Evolutionary conservation across 2,329 filamentous ascomycete genomes (phyloP).

Genomic region (Colletotrichum aenigma): DNA sequence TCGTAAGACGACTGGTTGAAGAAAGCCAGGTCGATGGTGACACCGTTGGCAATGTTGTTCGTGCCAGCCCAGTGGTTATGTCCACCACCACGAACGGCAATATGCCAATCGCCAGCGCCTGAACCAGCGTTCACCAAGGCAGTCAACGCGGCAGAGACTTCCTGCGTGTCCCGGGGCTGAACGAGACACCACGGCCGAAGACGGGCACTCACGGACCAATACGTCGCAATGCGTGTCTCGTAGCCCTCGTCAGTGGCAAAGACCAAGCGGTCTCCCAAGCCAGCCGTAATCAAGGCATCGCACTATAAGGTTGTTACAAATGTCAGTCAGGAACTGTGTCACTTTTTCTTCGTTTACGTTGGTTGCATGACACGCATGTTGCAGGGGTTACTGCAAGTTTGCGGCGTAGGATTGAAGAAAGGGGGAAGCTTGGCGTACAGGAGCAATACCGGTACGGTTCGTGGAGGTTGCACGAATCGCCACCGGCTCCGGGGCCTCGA

Average conservation of each 20-base stretch:
- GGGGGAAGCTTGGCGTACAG: background rate
- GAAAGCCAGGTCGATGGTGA: conserved; percentile 47
- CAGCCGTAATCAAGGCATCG: conserved; percentile 8
- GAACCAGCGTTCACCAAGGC: conserved; percentile 14
- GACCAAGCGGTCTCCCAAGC: background rate
- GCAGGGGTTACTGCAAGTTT: background rate
- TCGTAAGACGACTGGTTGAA: conserved; percentile 21
- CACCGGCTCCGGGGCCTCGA: background rate
- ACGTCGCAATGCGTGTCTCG: conserved; percentile 6
- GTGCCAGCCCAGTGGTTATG: conserved; percentile 46
- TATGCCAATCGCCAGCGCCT: conserved; percentile 33
- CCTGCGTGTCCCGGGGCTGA: conserved; percentile 22
- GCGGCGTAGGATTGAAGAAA: background rate
- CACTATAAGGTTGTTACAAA: background rate
- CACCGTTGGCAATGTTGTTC: conserved; percentile 45
- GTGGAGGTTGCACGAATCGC: background rate
- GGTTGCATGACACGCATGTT: background rate
- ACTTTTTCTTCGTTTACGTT: background rate
- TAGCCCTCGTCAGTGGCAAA: conserved; percentile 1
- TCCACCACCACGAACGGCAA: conserved; percentile 55
- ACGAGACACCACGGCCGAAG: conserved; percentile 30
- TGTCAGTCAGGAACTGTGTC: background rate
- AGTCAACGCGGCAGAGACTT: conserved; percentile 25
- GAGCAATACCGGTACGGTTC: background rate
- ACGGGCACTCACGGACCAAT: conserved; percentile 23